Base-by-base conservation (phyloP, 192 early-diverging fungal genomes). In the Podila clonocystis region DNA sequence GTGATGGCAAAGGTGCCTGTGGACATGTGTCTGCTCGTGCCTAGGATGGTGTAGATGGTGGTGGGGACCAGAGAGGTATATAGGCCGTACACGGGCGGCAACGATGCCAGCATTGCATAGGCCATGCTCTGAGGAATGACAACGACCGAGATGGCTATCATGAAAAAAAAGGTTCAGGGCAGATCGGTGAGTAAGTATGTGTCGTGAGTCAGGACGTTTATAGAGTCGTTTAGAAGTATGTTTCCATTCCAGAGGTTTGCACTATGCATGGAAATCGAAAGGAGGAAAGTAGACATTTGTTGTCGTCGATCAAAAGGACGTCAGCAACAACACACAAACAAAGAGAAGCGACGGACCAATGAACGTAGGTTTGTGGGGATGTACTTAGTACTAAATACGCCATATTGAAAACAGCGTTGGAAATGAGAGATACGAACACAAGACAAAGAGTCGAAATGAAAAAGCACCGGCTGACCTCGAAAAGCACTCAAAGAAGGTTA, bases 101-200 rank as follows among this genome's bases (percentile, higher is more conserved):
- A 24, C 7, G 72, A 71, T 4, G 84, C 84, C 9, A 85, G 50
- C 75, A 72, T 82, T 8, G 84, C 84, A 50, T 85, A 85, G 22
- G 84, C 83, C 83, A 84, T 82, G 55, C 83, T 82, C 58, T 84
- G 83, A 15, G 83, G 83, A 20, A 84, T 82, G 63, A 84, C 72
- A 34, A 84, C 73, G 9, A 70, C 70, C 12, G 82, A 75, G 59
- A 83, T 75, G 64, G 82, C 82, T 83, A 71, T 60, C 6, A 33
- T 5, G 24, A 30, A 13, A 29, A 45, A 15, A 41, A 19, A 17
- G 8, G 36, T 8, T n/a, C 50, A 59, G 4, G 6, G 31, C 26
- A 50, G 38, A 63, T 2, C 13, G 57, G 48, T 41, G 36, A 28
- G 62, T 45, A 41, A 31, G 70, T 52, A 31, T 8, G 9, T 36